Conservation (phyloP, 768 basidiomycete species). For the Tricholoma terreum region DNA sequence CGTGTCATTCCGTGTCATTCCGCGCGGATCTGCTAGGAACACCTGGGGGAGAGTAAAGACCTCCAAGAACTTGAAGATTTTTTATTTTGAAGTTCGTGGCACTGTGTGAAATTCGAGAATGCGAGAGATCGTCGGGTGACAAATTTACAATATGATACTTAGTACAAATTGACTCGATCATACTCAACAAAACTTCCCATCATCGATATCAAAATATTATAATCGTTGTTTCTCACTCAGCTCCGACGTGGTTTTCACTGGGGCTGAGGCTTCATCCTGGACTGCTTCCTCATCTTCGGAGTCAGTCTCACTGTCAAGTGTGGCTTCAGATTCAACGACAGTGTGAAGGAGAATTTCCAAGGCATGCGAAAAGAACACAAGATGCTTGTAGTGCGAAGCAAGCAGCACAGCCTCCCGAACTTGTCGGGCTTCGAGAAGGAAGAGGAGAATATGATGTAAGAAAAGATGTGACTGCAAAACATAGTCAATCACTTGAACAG, state of each 20-base stretch:
- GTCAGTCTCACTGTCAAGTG: conserved; percentile 28
- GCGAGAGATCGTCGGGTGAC: no score
- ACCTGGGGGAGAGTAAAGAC: no score
- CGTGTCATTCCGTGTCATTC: no score
- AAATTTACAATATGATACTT: no score
- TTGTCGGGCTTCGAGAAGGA: conserved; percentile 65
- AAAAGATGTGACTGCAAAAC: conserved; percentile 80
- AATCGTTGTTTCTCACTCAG: conserved; percentile 82
- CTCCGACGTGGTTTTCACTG: conserved; percentile 87
- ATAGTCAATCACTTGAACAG: not conserved
- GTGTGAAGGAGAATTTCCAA: conserved; percentile 93
- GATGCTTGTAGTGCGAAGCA: conserved; percentile 79
- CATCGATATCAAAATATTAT: no score
- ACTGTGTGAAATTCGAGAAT: no score
- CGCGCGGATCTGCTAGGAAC: no score
- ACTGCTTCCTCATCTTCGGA: conserved; percentile 26
- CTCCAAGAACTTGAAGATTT: no score
- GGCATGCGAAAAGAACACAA: conserved; percentile 92
- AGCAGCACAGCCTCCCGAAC: conserved; percentile 80
- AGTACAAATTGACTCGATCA: no score
- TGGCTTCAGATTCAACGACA: conserved; percentile 83
- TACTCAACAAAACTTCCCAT: no score
- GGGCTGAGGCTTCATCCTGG: conserved; percentile 49
- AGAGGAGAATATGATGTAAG: conserved; percentile 85
- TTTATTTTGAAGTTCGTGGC: no score